phyloP scores from a whole-genome alignment of 805 yeast genomes.

The Starmerella apicola region DNA sequence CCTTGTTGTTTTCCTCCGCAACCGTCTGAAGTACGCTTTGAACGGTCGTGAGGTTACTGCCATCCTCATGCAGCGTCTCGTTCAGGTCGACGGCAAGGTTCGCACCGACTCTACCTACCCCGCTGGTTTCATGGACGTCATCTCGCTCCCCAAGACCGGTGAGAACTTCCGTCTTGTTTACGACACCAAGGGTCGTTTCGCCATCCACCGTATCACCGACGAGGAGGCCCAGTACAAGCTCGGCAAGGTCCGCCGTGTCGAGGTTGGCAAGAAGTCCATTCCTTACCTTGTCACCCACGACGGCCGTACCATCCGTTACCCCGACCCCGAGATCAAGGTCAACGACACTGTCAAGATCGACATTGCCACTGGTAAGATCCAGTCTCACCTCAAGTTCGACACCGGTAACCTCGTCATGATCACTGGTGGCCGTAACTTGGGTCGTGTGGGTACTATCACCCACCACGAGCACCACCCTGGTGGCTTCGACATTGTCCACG shows the following conservation, averaged over 20 bases:
- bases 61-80: constrained; percentile 95
- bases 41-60: constrained; percentile 99
- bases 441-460: constrained; percentile 89
- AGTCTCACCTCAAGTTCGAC: constrained; percentile 81
- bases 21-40: constrained; percentile 97
- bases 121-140: constrained; percentile 99
- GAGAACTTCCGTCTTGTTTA: constrained; percentile 98
- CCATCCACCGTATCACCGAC: constrained; percentile 98
- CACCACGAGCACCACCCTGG: constrained; percentile 98
- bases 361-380: constrained; percentile 88
- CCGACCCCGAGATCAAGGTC: constrained; percentile 92
- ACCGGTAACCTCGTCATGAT: constrained; percentile 85
- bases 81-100: constrained; percentile 97
- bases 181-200: constrained; percentile 98
- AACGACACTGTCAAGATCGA: constrained; percentile 97
- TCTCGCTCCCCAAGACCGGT: constrained; percentile 92
- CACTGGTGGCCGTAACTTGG: constrained; percentile 98
- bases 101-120: constrained; percentile 99
- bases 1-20: constrained; percentile 90
- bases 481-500: constrained; percentile 94
- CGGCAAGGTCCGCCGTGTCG: constrained; percentile 96
- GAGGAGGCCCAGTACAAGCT: constrained; percentile 98
- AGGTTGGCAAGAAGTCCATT: constrained; percentile 95
- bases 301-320: constrained; percentile 99
- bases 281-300: constrained; percentile 99